Evolutionary conservation across 2,329 filamentous ascomycete genomes (phyloP).

Genomic region (Fusarium newnesense): DNA sequence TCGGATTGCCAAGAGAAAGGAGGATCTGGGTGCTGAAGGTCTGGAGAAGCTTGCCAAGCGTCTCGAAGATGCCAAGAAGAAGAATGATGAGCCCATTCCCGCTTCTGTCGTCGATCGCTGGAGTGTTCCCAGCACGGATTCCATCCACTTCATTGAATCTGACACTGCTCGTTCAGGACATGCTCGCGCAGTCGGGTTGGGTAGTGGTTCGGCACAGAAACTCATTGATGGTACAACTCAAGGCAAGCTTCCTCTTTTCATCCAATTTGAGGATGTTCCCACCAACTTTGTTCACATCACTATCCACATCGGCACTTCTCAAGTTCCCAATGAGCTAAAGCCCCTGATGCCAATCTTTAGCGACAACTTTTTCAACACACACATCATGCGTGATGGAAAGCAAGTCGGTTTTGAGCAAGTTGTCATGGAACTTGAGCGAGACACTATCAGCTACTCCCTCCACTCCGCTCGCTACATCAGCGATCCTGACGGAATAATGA

Average conservation of each 20-base stretch:
- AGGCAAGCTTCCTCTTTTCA: slow-evolving; percentile 78
- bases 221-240: slow-evolving; percentile 75
- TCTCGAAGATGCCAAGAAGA: slow-evolving; percentile 83
- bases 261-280: slow-evolving; percentile 96
- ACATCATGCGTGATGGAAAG: slow-evolving; percentile 80
- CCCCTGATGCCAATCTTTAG: slow-evolving; percentile 86
- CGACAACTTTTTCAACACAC: slow-evolving; percentile 95
- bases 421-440: slow-evolving; percentile 88
- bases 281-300: slow-evolving; percentile 92
- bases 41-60: slow-evolving; percentile 78
- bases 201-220: slow-evolving; percentile 76
- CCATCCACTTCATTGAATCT: slow-evolving; percentile 94
- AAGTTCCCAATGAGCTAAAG: slow-evolving; percentile 82
- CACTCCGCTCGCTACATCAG: slow-evolving; percentile 74
- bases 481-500: slow-evolving; percentile 82
- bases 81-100: slow-evolving; percentile 90
- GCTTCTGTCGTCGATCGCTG: slow-evolving; percentile 82
- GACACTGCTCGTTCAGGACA: slow-evolving; percentile 84
- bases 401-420: slow-evolving; percentile 90
- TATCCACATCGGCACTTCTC: slow-evolving; percentile 80
- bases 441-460: slow-evolving; percentile 87
- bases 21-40: slow-evolving; percentile 83
- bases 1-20: slow-evolving; percentile 80
- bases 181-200: slow-evolving; percentile 75
- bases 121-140: slow-evolving; percentile 84